A percentile compares a stretch with the other conserved stretches of the same genome.
Conservation (phyloP, 2,329 filamentous ascomycete species). For the Aspergillus pseudoterreus region DNA sequence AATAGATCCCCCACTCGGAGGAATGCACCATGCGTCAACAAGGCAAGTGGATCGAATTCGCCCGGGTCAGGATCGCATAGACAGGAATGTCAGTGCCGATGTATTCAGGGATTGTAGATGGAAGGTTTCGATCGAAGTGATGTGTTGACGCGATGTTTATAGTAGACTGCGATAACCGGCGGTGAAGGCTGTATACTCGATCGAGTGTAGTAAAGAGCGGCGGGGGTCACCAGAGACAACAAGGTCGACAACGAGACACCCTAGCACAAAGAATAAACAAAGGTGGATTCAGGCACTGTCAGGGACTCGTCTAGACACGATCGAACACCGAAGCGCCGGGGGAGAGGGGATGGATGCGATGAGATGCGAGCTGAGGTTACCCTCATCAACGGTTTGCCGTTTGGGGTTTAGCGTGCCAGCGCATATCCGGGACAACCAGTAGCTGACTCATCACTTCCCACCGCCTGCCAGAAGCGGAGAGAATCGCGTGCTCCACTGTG, state of each 20-base stretch:
- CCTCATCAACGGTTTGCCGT: conserved; percentile 37
- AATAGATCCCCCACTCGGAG: conserved; percentile 40
- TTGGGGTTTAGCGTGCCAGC: conserved; percentile 38
- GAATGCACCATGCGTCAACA: conserved; percentile 42
- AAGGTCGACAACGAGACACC: neutral
- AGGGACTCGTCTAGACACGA: too few species aligned
- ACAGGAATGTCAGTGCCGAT: neutral
- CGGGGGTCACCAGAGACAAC: neutral
- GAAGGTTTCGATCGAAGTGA: neutral
- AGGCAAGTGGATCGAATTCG: conserved; percentile 9
- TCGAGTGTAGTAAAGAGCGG: neutral
- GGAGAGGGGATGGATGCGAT: conserved; percentile 3
- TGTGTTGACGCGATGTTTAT: neutral
- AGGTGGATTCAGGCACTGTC: neutral
- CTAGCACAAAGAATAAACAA: neutral
- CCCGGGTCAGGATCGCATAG: neutral
- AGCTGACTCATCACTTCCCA: conserved; percentile 23
- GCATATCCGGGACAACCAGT: conserved; percentile 39
- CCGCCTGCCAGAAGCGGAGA: conserved; percentile 18
- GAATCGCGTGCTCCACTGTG: conserved; percentile 12
- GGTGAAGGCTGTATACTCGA: neutral
- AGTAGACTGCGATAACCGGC: neutral
- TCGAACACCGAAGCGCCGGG: neutral
- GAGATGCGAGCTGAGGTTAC: neutral
- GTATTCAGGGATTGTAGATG: too few species aligned